Conservation (phyloP, 2,329 filamentous ascomycete species). For the Trichophyton verrucosum region DNA sequence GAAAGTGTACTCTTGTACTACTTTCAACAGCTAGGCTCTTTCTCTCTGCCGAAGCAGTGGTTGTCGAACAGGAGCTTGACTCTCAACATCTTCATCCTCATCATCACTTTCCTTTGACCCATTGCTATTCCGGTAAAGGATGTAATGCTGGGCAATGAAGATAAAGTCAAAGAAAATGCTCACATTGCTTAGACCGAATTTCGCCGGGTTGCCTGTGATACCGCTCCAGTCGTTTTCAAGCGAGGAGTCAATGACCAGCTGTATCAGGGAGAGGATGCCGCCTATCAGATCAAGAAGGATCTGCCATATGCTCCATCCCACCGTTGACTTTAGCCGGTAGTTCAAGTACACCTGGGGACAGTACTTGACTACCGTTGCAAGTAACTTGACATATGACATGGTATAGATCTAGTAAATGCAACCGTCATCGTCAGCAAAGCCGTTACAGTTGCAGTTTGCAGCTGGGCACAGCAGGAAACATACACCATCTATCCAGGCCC, state of each 20-base stretch:
- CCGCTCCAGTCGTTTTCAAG: constrained; percentile 80
- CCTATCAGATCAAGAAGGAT: constrained; percentile 76
- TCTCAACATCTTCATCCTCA: constrained; percentile 1
- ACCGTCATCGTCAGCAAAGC: constrained; percentile 12
- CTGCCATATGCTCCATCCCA: constrained; percentile 75
- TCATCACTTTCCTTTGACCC: background rate
- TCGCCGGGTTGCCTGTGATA: constrained; percentile 80
- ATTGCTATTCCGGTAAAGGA: constrained; percentile 48
- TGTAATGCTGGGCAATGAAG: constrained; percentile 81
- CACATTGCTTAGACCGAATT: constrained; percentile 74
- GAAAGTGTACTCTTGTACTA: no score
- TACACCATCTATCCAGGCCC: constrained; percentile 56
- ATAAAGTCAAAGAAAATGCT: constrained; percentile 75
- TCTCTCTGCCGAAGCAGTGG: no score
- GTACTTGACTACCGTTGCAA: constrained; percentile 86
- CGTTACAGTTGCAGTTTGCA: background rate
- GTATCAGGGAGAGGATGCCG: constrained; percentile 66
- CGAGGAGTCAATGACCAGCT: constrained; percentile 74
- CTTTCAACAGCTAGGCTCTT: no score
- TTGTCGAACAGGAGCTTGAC: background rate
- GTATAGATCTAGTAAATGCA: constrained; percentile 43
- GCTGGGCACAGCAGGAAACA: constrained; percentile 16
- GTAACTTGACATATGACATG: constrained; percentile 76
- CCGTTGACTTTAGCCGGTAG: constrained; percentile 69
- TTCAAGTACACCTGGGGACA: constrained; percentile 76